Percentiles rank a stretch among this genome's conserved stretches.
Conservation (phyloP, 352 stramenopile species). For the Blastocystis sp. region DNA sequence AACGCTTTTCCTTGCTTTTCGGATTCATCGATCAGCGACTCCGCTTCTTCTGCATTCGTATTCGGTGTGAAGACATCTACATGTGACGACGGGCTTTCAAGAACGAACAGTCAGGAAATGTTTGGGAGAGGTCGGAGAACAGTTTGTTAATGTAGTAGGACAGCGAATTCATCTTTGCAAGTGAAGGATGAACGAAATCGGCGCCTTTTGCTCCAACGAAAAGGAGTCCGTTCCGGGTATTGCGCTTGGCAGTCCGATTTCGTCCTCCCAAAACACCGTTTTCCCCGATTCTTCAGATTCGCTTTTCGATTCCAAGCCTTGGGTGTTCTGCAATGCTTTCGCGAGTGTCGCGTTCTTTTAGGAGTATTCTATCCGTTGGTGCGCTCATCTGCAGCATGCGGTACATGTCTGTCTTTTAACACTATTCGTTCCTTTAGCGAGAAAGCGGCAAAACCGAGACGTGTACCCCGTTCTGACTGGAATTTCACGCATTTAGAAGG, state of each 20-base stretch:
- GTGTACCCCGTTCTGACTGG: neutral
- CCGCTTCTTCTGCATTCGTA: slow-evolving; percentile 1
- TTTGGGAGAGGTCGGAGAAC: slow-evolving; percentile 12
- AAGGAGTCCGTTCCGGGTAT: no score
- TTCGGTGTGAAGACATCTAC: slow-evolving; percentile 43
- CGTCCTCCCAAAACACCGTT: no score
- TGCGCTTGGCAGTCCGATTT: no score
- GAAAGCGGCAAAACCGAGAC: slow-evolving; percentile 31
- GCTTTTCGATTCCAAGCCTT: neutral
- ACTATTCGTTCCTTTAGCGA: slow-evolving; percentile 14
- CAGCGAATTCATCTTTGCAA: neutral
- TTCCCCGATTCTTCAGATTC: neutral
- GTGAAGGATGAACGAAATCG: neutral
- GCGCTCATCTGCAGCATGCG: neutral
- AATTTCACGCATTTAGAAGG: slow-evolving; percentile 71
- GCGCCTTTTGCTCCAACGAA: neutral
- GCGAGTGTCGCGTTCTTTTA: neutral
- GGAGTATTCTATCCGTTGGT: neutral
- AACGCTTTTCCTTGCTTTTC: slow-evolving; percentile 36
- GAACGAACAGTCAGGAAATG: slow-evolving; percentile 41
- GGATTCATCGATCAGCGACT: slow-evolving; percentile 49
- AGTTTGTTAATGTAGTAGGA: slow-evolving; percentile 27
- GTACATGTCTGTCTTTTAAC: neutral
- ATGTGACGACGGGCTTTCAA: neutral
- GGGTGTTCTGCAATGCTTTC: neutral